A percentile compares a stretch with the other conserved stretches of the same genome.
Evolutionary conservation across 805 yeast species (phyloP).

Genomic region (Grigorovia yakushimaensis): DNA sequence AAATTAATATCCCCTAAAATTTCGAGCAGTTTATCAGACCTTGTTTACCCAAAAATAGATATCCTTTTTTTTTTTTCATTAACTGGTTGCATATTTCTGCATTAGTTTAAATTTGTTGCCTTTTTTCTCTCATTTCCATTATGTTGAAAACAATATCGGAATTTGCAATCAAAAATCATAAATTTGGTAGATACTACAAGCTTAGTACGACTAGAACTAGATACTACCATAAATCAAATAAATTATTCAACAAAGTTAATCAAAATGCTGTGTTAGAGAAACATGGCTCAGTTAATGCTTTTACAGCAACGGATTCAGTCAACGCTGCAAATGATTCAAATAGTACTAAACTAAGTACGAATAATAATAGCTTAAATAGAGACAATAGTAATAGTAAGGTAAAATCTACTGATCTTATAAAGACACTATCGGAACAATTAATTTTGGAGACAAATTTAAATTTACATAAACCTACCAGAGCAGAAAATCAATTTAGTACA

Average conservation of each 20-base stretch:
- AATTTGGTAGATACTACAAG: not conserved
- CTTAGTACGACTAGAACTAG: not conserved
- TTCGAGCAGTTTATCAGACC: not conserved
- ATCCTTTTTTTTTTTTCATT: too few relatives aligned
- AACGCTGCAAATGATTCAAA: not conserved
- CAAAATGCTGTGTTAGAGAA: not conserved
- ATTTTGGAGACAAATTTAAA: slow-evolving; percentile 19
- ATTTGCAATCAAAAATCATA: too few relatives aligned
- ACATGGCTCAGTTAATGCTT: not conserved
- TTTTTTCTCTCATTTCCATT: not conserved
- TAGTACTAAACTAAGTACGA: not conserved
- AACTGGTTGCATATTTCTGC: not conserved
- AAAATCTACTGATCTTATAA: slow-evolving; percentile 11
- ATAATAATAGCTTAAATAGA: too few relatives aligned
- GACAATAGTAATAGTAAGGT: not conserved
- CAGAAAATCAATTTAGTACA: slow-evolving; percentile 26
- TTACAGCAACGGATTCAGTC: not conserved
- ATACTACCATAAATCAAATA: not conserved
- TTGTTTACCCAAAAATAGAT: too few relatives aligned
- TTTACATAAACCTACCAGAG: slow-evolving; percentile 19
- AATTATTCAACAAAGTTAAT: not conserved
- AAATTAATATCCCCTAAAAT: not conserved
- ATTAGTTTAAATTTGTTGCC: not conserved
- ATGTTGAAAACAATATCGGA: not conserved
- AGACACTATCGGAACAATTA: slow-evolving; percentile 23